Evolutionary conservation across 202 grass and related monocot species (phyloP).

Genomic region (Elaeis oleifera): DNA sequence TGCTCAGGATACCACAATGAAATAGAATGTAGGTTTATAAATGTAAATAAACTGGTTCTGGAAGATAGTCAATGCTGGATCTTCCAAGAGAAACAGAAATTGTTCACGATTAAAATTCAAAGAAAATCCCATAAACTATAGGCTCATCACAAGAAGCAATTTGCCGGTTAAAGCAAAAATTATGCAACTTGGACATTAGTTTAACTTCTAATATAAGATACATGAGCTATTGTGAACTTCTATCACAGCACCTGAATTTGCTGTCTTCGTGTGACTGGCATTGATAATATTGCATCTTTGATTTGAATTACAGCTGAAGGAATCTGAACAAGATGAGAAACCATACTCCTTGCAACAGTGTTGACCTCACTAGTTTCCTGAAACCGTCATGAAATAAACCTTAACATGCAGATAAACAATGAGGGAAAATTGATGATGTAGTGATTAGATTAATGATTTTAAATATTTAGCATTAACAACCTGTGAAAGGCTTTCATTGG

Average conservation of each 20-base stretch:
- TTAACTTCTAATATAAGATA: too few species aligned
- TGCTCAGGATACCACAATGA: not conserved
- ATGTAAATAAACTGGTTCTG: too few species aligned
- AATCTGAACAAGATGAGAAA: constrained; percentile 93
- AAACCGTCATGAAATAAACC: constrained; percentile 12
- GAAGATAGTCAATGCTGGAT: too few species aligned
- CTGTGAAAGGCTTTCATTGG: constrained; percentile 44
- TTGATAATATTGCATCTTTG: constrained; percentile 79
- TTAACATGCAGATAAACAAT: constrained; percentile 10
- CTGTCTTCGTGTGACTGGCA: constrained; percentile 47
- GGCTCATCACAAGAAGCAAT: too few species aligned
- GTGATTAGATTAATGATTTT: too few species aligned
- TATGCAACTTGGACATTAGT: not conserved
- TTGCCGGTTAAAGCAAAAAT: too few species aligned
- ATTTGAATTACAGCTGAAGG: constrained; percentile 62
- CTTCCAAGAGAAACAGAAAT: too few species aligned
- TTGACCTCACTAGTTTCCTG: constrained; percentile 81
- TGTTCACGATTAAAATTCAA: too few species aligned
- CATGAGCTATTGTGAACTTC: too few species aligned
- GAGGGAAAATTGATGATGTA: too few species aligned
- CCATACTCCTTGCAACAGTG: constrained; percentile 51
- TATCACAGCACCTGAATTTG: constrained; percentile 48
- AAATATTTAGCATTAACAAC: constrained; percentile 26
- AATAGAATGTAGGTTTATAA: too few species aligned
- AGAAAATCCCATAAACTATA: too few species aligned